phyloP scores from a whole-genome alignment of 192 early-diverging fungal species.

The Mortierella alpina region DNA sequence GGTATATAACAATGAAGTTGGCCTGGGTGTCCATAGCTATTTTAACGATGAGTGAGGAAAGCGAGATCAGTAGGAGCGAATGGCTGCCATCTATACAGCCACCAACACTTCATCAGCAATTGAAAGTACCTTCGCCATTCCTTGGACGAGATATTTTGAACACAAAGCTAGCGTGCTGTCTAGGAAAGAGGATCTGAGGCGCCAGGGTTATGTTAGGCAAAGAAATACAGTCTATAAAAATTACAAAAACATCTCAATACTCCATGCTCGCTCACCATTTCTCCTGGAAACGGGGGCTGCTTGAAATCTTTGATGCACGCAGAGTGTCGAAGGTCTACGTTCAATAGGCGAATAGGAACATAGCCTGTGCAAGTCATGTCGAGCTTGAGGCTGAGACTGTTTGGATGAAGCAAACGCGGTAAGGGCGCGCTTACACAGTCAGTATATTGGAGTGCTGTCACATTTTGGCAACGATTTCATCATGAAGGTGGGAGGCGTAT shows the following conservation, averaged over 20 bases:
- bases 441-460: background rate
- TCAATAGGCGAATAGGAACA: slow-evolving; percentile 62
- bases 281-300: slow-evolving; percentile 46
- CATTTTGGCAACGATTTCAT: slow-evolving; percentile 28
- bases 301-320: slow-evolving; percentile 30
- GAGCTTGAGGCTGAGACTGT: slow-evolving; percentile 59
- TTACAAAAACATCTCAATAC: background rate
- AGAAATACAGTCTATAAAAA: background rate
- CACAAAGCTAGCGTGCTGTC: slow-evolving; percentile 65
- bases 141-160: slow-evolving; percentile 60
- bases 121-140: slow-evolving; percentile 41
- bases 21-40: slow-evolving; percentile 43
- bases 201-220: background rate
- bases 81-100: background rate
- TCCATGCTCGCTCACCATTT: slow-evolving; percentile 31
- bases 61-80: background rate
- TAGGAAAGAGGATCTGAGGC: slow-evolving; percentile 63
- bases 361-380: slow-evolving; percentile 60
- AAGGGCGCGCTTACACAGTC: slow-evolving; percentile 2
- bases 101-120: background rate
- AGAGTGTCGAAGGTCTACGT: slow-evolving; percentile 51
- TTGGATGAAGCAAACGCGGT: background rate
- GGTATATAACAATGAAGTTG: slow-evolving; percentile 64
- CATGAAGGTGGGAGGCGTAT: background rate
- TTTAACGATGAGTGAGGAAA: background rate